Evolutionary conservation across 2,329 filamentous ascomycete species (phyloP).

Genomic region (Zasmidium cellare): DNA sequence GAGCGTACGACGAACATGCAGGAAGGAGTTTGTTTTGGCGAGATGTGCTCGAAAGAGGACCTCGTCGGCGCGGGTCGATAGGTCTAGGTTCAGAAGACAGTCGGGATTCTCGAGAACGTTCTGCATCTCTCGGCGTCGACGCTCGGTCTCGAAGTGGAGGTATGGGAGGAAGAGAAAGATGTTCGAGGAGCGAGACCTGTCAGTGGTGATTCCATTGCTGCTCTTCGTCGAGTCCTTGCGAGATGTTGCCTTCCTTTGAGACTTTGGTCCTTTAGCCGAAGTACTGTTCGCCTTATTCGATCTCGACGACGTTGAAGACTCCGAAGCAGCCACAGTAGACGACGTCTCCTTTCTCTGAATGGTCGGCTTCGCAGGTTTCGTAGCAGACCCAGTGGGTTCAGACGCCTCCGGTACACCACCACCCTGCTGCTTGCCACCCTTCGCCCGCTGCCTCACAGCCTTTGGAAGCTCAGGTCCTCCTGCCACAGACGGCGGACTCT

Average conservation of each 20-base stretch:
- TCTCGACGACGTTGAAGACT: conserved; percentile 4
- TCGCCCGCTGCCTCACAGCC: neutral
- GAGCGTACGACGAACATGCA: conserved; percentile 63
- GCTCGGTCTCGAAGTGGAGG: conserved; percentile 63
- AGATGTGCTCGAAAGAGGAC: conserved; percentile 29
- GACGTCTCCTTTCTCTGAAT: conserved; percentile 19
- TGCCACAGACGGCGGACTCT: neutral
- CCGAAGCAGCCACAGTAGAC: conserved; percentile 17
- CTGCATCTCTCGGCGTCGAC: conserved; percentile 52
- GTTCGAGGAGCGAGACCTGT: conserved; percentile 24
- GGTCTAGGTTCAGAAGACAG: conserved; percentile 6
- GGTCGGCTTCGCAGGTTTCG: conserved; percentile 7
- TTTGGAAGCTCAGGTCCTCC: conserved; percentile 1
- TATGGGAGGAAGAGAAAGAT: conserved; percentile 62
- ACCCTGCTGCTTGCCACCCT: neutral
- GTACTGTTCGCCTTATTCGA: conserved; percentile 3
- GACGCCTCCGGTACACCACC: neutral
- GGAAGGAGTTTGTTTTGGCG: conserved; percentile 24
- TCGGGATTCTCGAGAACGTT: conserved; percentile 46
- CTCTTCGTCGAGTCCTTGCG: conserved; percentile 10
- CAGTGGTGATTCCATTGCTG: conserved; percentile 8
- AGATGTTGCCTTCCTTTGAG: conserved; percentile 1
- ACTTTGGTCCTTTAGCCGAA: conserved; percentile 1
- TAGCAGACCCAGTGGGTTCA: neutral
- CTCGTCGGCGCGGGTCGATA: conserved; percentile 38